Percentiles rank a stretch among this genome's conserved stretches.
Evolutionary conservation across 1,284 basidiomycete genomes (phyloP).

Genomic region (Microbotryomycetes sp.): DNA sequence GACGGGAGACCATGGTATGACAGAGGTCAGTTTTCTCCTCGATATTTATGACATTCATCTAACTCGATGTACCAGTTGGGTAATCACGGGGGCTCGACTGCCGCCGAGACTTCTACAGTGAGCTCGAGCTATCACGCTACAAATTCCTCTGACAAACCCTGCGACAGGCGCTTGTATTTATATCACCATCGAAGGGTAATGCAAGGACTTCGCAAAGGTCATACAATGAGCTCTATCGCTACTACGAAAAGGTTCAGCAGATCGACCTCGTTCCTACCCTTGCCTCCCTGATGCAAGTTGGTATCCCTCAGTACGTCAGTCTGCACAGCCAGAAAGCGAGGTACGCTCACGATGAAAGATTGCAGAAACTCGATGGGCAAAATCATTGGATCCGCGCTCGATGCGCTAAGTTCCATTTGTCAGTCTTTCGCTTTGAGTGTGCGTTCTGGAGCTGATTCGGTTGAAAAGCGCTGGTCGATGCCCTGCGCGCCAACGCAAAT

Average conservation of each 20-base stretch:
- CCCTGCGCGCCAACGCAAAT: background rate
- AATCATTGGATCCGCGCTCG: slow-evolving; percentile 22
- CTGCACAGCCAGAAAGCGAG: too few species aligned
- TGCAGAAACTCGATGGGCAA: slow-evolving; percentile 29
- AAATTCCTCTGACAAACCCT: too few species aligned
- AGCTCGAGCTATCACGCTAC: too few species aligned
- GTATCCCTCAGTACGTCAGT: slow-evolving; percentile 18
- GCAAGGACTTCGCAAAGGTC: too few species aligned
- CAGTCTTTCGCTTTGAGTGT: background rate
- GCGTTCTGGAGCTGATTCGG: background rate
- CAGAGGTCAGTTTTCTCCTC: slow-evolving; percentile 6
- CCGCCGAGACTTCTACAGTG: slow-evolving; percentile 26
- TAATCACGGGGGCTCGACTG: slow-evolving; percentile 33
- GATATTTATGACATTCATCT: too few species aligned
- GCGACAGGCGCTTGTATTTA: background rate
- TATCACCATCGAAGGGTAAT: background rate
- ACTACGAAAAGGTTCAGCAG: slow-evolving; percentile 26
- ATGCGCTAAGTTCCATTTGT: background rate
- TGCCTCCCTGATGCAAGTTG: slow-evolving; percentile 21
- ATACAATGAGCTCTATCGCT: slow-evolving; percentile 1
- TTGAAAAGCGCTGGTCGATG: background rate
- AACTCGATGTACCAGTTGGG: slow-evolving; percentile 19
- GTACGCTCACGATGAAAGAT: too few species aligned
- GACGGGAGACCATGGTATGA: slow-evolving; percentile 34
- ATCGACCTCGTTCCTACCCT: slow-evolving; percentile 34